Evolutionary conservation across 208 protist species (phyloP).

Genomic region (Porcisia deanei): DNA sequence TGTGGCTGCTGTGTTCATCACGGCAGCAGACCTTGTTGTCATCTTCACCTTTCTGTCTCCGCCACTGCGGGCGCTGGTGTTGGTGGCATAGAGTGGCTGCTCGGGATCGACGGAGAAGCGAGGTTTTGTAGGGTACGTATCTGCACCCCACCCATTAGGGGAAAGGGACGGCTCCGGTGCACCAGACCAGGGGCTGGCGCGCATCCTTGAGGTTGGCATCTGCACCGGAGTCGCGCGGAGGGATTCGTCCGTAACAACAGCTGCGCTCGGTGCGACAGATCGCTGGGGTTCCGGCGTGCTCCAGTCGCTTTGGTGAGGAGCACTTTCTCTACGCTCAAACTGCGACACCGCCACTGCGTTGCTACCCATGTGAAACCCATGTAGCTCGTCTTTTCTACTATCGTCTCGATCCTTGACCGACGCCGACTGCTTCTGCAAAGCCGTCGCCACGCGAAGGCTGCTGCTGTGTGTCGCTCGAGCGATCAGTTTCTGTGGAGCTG

Average conservation of each 20-base stretch:
- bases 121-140: background rate
- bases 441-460: constrained; percentile 11
- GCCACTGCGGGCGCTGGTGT: too few relatives aligned
- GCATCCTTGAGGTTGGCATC: background rate
- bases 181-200: background rate
- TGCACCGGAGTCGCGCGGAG: background rate
- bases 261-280: background rate
- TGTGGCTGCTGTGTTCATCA: background rate
- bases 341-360: background rate
- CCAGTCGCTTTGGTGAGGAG: background rate
- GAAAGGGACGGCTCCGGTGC: background rate
- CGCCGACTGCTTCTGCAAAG: background rate
- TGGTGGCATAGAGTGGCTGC: background rate
- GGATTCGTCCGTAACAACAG: background rate
- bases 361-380: background rate
- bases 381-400: background rate
- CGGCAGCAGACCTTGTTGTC: background rate
- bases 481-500: constrained; percentile 1
- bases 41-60: background rate
- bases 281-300: background rate
- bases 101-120: constrained; percentile 14
- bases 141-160: background rate
- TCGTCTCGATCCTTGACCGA: background rate
- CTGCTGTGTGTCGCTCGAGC: constrained; percentile 30
- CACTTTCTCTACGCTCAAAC: background rate